phyloP scores from a whole-genome alignment of 2,329 filamentous ascomycete species.

The Xylaria sp. region DNA sequence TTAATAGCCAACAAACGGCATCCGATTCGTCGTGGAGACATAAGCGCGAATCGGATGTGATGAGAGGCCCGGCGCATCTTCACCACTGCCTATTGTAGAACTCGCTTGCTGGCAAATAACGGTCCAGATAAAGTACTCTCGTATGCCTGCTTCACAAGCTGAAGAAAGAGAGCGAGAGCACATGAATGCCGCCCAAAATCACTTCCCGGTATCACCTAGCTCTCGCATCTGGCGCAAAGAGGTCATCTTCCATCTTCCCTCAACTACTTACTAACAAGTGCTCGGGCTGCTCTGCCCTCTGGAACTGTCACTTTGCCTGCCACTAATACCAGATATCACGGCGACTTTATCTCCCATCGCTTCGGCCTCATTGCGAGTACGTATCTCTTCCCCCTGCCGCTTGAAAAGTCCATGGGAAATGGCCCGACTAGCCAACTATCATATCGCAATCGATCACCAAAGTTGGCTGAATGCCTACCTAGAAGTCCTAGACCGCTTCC shows the following conservation, averaged over 20 bases:
- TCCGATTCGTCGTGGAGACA: background rate
- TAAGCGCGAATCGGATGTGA: background rate
- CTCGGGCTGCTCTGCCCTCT: background rate
- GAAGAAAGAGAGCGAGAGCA: background rate
- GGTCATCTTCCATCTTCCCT: too few species aligned
- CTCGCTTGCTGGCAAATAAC: background rate
- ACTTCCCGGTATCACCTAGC: background rate
- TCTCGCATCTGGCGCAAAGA: background rate
- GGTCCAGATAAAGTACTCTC: too few species aligned
- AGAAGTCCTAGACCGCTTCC: background rate
- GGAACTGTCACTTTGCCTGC: background rate
- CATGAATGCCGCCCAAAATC: background rate
- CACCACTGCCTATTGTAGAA: background rate
- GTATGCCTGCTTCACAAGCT: background rate
- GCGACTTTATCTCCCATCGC: background rate
- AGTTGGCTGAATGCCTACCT: background rate
- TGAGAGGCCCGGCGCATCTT: background rate
- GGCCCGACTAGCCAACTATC: background rate
- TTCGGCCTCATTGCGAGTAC: background rate
- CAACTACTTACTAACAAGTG: background rate
- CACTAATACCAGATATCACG: background rate
- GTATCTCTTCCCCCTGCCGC: background rate
- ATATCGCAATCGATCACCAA: background rate
- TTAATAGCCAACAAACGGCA: background rate
- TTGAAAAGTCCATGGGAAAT: background rate